phyloP scores from a whole-genome alignment of 805 yeast genomes.

The Suhomyces canberraensis region DNA sequence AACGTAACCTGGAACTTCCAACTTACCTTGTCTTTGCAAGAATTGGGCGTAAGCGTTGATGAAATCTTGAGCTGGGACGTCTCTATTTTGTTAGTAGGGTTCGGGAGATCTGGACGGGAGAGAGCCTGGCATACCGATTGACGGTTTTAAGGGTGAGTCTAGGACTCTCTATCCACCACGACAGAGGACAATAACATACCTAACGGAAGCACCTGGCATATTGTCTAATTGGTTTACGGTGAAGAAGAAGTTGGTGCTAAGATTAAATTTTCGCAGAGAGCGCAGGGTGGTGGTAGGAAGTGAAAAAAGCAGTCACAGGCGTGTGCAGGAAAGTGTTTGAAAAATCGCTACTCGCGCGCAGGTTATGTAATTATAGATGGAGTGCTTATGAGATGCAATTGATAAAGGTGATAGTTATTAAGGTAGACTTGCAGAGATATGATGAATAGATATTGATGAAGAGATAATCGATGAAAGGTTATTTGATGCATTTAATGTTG shows the following conservation, averaged over 20 bases:
- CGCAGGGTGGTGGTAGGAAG: not conserved
- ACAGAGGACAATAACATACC: conserved; percentile 57
- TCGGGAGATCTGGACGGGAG: not conserved
- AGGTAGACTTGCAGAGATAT: too few relatives aligned
- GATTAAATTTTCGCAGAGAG: not conserved
- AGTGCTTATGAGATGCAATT: too few relatives aligned
- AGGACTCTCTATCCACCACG: conserved; percentile 25
- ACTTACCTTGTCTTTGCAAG: conserved; percentile 99
- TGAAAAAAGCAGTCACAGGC: conserved; percentile 6
- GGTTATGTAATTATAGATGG: too few relatives aligned
- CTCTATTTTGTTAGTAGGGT: conserved; percentile 58
- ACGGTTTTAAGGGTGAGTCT: not conserved
- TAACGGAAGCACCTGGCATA: conserved; percentile 98
- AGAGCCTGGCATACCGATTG: not conserved
- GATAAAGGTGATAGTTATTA: too few relatives aligned
- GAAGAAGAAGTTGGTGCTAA: not conserved
- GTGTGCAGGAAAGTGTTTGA: not conserved
- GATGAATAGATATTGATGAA: too few relatives aligned
- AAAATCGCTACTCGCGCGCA: too few relatives aligned
- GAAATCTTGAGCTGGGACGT: conserved; percentile 99
- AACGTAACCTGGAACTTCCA: conserved; percentile 99
- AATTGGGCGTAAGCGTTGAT: conserved; percentile 99
- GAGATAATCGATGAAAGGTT: not conserved
- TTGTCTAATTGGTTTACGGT: conserved; percentile 32
- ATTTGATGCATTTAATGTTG: too few relatives aligned